Evolutionary conservation across 1,284 basidiomycete species (phyloP).

Genomic region (Singerocomus inundabilis): DNA sequence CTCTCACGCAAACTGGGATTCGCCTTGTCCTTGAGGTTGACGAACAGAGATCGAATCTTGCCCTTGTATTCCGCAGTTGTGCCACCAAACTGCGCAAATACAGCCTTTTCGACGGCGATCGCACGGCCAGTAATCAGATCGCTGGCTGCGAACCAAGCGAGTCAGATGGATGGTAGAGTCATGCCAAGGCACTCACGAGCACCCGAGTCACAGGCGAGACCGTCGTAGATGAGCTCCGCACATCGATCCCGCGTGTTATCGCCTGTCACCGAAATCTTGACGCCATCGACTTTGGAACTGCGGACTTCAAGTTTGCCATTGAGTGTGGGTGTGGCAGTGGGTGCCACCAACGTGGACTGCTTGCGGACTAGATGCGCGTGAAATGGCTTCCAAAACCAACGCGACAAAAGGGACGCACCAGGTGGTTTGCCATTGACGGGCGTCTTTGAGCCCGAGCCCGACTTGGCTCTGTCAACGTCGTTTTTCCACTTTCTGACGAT

Average conservation of each 20-base stretch:
- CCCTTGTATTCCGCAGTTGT: slow-evolving; percentile 58
- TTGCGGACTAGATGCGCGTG: slow-evolving; percentile 28
- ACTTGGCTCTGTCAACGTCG: slow-evolving; percentile 79
- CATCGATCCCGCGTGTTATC: slow-evolving; percentile 87
- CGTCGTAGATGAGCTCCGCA: slow-evolving; percentile 88
- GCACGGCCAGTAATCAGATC: slow-evolving; percentile 63
- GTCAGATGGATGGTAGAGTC: not conserved
- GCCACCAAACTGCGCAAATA: slow-evolving; percentile 48
- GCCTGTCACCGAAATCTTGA: slow-evolving; percentile 55
- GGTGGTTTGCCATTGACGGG: slow-evolving; percentile 23
- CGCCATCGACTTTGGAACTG: slow-evolving; percentile 66
- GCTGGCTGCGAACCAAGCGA: slow-evolving; percentile 42
- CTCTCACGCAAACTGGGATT: slow-evolving; percentile 86
- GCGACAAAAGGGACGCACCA: slow-evolving; percentile 30
- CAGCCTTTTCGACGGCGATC: slow-evolving; percentile 58
- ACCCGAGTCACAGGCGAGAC: slow-evolving; percentile 80
- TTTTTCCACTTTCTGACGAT: slow-evolving; percentile 92
- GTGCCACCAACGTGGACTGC: slow-evolving; percentile 18
- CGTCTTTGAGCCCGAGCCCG: slow-evolving; percentile 35
- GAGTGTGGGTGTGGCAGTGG: slow-evolving; percentile 41
- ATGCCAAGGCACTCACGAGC: slow-evolving; percentile 62
- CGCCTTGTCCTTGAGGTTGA: slow-evolving; percentile 93
- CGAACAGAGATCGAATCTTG: slow-evolving; percentile 89
- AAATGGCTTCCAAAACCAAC: not conserved
- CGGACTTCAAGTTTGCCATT: slow-evolving; percentile 47